Conservation (phyloP, 352 stramenopile genomes). For the Achlya hypogyna region DNA sequence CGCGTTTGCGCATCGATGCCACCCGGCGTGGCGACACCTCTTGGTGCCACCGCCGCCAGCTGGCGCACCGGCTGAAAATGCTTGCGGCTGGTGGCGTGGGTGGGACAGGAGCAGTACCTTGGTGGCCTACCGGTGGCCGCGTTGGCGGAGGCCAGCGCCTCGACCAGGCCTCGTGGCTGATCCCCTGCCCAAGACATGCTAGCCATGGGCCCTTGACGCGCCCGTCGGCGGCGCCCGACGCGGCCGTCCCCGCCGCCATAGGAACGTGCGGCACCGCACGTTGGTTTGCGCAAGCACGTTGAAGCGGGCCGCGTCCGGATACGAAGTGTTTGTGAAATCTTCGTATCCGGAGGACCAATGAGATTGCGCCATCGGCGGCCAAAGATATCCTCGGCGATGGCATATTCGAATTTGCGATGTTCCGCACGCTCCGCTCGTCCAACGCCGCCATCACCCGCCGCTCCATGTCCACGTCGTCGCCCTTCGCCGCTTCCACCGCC, state of each 20-base stretch:
- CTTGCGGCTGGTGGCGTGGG: no score
- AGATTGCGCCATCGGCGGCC: background rate
- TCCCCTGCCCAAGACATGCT: no score
- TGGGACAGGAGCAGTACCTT: no score
- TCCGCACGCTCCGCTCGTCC: constrained; percentile 2
- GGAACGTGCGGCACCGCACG: background rate
- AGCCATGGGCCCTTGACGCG: no score
- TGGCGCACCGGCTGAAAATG: no score
- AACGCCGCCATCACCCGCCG: background rate
- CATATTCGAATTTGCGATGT: constrained; percentile 5
- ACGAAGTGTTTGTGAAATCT: background rate
- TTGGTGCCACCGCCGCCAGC: no score
- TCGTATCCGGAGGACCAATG: background rate
- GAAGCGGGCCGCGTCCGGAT: background rate
- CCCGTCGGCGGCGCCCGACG: no score
- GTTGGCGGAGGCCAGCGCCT: no score
- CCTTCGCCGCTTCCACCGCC: constrained; percentile 31
- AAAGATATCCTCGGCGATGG: background rate
- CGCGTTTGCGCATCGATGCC: no score
- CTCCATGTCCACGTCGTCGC: background rate
- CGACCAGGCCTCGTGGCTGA: no score
- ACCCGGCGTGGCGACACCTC: no score
- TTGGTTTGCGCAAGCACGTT: background rate
- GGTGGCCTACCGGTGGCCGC: no score
- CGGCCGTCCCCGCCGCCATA: background rate